Base-by-base conservation (phyloP, 441 rosid species). In the Corymbia calophylla region DNA sequence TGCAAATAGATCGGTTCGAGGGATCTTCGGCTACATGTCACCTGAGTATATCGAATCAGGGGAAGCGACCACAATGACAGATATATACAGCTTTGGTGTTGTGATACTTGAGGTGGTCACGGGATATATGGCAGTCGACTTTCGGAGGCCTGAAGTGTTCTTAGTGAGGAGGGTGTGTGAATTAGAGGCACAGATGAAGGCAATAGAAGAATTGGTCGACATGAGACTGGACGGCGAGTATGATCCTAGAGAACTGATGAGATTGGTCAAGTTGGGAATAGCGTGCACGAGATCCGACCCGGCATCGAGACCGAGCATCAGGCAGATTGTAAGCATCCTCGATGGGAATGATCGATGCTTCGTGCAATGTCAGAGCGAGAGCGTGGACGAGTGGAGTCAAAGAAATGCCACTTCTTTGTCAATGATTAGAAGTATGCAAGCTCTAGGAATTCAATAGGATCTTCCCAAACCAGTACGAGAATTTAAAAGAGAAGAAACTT, bases 1-100 rank as follows among this genome's bases (percentile, higher is more conserved):
- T 54, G 90, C 90, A 87, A 93, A 90, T 73, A 95, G 92, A 88
- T 96, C 99, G 0, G 98, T 94, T 18, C 95, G 97, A 88, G 99
- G 99, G 85, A 98, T 97, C 88, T 98, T 98, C 9, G 99, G 99
- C 53, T 97, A 98, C 91, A 94, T 98, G 97, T 95, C 99, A 51
- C 99, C 99, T 0, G 99, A 98, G 90, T 97, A 97, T 91, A 93
- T 98, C 73, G 97, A 96, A 85, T 93, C 96, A 0, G 99, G 99
- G 3, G 98, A 98, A 91, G 99, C 96, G 81, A 96, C 98, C 44
- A 91, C 99, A 13, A 92, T 93, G 91, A 97, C 97, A 3, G 99
- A 98, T 93, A 95, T 98, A 8, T 97, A 98, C 84, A 96, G 99
- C 94, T 97, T 97, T 55, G 99, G 99, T 2, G 95, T 97, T 87